Conservation (phyloP, 2,329 filamentous ascomycete species). For the Sordariomycetes sp. region DNA sequence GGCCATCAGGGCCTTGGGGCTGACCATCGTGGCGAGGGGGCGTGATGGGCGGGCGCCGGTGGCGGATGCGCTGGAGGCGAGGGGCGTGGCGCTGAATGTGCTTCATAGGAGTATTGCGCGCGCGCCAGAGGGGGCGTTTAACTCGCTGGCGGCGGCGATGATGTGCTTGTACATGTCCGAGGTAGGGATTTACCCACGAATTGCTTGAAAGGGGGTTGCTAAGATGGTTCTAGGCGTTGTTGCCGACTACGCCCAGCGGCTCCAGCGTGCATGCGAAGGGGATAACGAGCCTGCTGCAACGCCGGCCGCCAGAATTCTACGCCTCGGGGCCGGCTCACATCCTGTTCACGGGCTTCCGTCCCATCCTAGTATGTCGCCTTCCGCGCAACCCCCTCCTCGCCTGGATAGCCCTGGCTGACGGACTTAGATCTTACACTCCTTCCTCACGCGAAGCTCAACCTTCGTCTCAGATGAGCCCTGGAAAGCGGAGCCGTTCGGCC, state of each 20-base stretch:
- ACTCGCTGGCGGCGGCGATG: neutral
- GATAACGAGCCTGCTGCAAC: constrained; percentile 20
- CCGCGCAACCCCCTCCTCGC: neutral
- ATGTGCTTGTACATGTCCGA: neutral
- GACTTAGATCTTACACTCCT: constrained; percentile 17
- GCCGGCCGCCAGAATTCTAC: constrained; percentile 17
- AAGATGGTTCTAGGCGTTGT: neutral
- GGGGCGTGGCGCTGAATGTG: constrained; percentile 17
- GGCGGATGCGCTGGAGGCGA: constrained; percentile 15
- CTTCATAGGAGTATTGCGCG: too few species aligned
- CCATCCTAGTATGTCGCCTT: constrained; percentile 20
- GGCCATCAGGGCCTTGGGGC: constrained; percentile 20
- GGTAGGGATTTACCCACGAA: neutral
- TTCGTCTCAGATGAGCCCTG: constrained; percentile 20
- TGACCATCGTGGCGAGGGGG: constrained; percentile 16
- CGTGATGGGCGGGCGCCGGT: constrained; percentile 10
- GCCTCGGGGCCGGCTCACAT: constrained; percentile 20
- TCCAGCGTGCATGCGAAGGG: constrained; percentile 20
- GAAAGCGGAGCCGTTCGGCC: constrained; percentile 18
- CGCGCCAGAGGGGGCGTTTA: too few species aligned
- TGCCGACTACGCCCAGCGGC: neutral
- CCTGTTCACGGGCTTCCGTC: constrained; percentile 27
- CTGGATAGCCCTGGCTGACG: neutral
- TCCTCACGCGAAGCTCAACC: constrained; percentile 15
- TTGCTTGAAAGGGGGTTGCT: too few species aligned